Conservation (phyloP, 129 eudicot species). For the Daucus carota region DH1_v3.0 NC_030388.2:21520501-21521000, state of each 20-base stretch:
- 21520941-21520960: neutral
- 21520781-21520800: neutral
- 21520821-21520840: neutral
- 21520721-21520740: neutral
- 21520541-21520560: too few species aligned
- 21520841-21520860: neutral
- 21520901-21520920: neutral
- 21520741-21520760: neutral
- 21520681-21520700: too few species aligned
- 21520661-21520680: neutral
- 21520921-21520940: neutral
- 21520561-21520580: too few species aligned
- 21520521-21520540: too few species aligned
- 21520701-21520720: neutral
- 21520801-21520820: constrained; percentile 8
- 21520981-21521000: neutral
- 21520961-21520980: neutral
- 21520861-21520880: constrained; percentile 6
- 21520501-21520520: too few species aligned
- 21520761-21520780: neutral
- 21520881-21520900: neutral
- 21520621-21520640: too few species aligned
- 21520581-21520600: too few species aligned
- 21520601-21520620: too few species aligned
- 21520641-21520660: too few species aligned